phyloP scores from a whole-genome alignment of 768 basidiomycete genomes.

The Saitozyma podzolica region DNA sequence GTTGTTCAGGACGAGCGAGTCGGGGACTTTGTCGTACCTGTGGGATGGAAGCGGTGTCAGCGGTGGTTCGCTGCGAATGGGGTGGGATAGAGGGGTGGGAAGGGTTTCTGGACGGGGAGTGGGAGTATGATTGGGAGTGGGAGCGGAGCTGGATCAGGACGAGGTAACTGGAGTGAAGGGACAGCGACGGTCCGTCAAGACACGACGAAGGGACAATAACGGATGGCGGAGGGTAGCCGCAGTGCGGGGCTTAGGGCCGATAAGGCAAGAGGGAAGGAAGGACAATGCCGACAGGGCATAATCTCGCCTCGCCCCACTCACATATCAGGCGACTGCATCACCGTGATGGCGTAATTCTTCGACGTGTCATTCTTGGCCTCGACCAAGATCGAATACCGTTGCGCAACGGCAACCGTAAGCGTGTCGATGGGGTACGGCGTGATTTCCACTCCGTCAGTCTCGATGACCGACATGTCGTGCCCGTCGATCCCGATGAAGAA shows the following conservation, averaged over 20 bases:
- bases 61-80: background rate
- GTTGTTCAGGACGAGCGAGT: constrained; percentile 70
- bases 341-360: constrained; percentile 74
- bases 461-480: constrained; percentile 55
- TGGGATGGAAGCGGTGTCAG: constrained; percentile 47
- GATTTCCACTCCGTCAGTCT: constrained; percentile 61
- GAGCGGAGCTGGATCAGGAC: too few species aligned
- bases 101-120: too few species aligned
- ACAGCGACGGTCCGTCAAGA: too few species aligned
- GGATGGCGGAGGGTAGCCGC: too few species aligned
- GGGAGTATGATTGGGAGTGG: too few species aligned
- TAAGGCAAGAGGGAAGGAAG: too few species aligned
- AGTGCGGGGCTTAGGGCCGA: too few species aligned
- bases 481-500: constrained; percentile 53
- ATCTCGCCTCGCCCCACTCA: too few species aligned
- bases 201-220: too few species aligned
- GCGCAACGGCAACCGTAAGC: constrained; percentile 76
- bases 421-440: constrained; percentile 71
- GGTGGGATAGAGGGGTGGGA: background rate
- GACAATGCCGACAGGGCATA: too few species aligned
- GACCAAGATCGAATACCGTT: constrained; percentile 90
- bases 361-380: constrained; percentile 82
- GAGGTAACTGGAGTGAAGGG: too few species aligned
- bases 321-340: constrained; percentile 72
- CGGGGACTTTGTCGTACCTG: constrained; percentile 86